These are phyloP conservation scores for Meyerozyma smithsonii DNA, from an alignment of 1,139 yeast genomes.

Conservation along the genomic window DNA sequence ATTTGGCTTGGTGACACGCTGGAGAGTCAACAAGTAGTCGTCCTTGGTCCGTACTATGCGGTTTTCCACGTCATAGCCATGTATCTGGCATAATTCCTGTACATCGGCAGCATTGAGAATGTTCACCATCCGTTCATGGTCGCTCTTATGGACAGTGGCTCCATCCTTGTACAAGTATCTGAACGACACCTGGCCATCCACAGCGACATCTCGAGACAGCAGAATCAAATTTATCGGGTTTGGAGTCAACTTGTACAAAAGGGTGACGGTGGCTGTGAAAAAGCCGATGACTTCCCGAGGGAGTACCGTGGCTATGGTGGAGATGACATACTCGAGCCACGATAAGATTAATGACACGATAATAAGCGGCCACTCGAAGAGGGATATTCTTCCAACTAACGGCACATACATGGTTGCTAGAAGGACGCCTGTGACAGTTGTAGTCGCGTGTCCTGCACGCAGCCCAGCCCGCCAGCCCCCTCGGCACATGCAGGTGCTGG, in stretches of 20 bases:
- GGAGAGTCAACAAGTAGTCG: constrained; percentile 34
- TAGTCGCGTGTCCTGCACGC: not conserved
- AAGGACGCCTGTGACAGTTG: not conserved
- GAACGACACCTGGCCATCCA: constrained; percentile 3
- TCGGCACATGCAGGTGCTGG: no score
- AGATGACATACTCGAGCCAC: constrained; percentile 23
- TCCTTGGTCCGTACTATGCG: constrained; percentile 37
- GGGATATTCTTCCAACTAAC: constrained; percentile 22
- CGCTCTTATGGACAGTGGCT: constrained; percentile 15
- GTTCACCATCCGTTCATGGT: constrained; percentile 27
- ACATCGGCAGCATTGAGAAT: constrained; percentile 30
- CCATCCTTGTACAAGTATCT: constrained; percentile 10
- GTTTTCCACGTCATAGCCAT: constrained; percentile 37
- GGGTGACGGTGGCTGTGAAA: constrained; percentile 11
- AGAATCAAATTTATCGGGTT: constrained; percentile 26
- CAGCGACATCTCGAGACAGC: constrained; percentile 7
- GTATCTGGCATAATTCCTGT: constrained; percentile 31
- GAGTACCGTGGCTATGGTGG: constrained; percentile 20
- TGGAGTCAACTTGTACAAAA: constrained; percentile 22
- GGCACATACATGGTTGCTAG: constrained; percentile 13
- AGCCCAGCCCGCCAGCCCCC: not conserved
- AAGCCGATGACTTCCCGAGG: constrained; percentile 12
- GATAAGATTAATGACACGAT: constrained; percentile 17
- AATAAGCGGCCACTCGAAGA: constrained; percentile 26
- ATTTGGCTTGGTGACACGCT: constrained; percentile 18